Evolutionary conservation across 148 eudicot species (phyloP), one percentile per base, ranked within the genome.

Genomic region (Camellia sinensis): DNA sequence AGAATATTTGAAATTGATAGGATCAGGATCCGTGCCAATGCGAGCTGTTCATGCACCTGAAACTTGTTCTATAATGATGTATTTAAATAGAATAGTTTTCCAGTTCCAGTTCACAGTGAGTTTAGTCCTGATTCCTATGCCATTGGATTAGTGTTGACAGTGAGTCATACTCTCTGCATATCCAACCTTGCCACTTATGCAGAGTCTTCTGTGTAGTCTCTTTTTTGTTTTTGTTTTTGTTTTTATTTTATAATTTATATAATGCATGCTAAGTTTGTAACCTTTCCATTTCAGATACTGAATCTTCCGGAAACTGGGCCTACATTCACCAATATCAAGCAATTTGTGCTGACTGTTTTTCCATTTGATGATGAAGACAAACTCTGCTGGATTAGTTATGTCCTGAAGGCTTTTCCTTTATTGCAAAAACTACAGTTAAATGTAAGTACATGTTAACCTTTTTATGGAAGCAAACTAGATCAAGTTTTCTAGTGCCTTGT

Each of bases 301-400:
- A 22, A 67, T 6, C 76, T 82, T 7, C 85, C 85, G 3, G 72
- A 74, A 73, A 53, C 74, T 8, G 68, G 67, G 1, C 77, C 68
- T 52, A 44, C 78, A 73, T 82, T 73, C 66, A 44, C 62, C 74
- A 82, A 67, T 61, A 67, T 82, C 78, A 78, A 79, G 81, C 74
- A 78, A 22, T 78, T 82, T 71, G 77, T 66, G 53, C 66, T 82
- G 29, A 64, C 74, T 48, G 64, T 82, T 73, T 82, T 52, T 53
- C 81, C 83, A 5, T 83, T 83, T 74, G 54, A 76, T 0, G 83
- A 83, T 22, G 86, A 83, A 11, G 86, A 83, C 68, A 63, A 81
- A 21, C 80, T 83, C 67, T 44, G n/a, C 22, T 83, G 83, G 86
- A 70, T 63, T 40, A 76, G 44, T 59, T 83, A 80, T 61, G 19